Base-by-base conservation (phyloP, 495 filamentous ascomycete species). In the Trichodelitschia bisporula region DNA sequence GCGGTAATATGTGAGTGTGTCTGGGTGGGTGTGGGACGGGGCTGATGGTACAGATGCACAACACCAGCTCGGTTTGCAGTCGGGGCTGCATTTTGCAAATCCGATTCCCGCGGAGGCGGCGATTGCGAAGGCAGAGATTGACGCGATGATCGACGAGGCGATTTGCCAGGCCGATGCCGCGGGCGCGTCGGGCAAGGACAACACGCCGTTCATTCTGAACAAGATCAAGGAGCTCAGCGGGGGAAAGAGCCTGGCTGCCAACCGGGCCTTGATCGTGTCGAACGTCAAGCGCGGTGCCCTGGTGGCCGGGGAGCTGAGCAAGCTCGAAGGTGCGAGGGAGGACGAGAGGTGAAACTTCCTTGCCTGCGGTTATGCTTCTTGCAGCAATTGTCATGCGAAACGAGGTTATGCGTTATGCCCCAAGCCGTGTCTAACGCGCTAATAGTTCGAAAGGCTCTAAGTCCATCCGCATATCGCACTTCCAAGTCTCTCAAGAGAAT, bases 201-300 rank as follows among this genome's bases (percentile, higher is more conserved):
- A 89, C 40, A 97, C 86, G 0, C 86, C 86, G 1, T 95, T 77
- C 41, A 70, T 95, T 31, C 58, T 97, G 1, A 48, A 47, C 8
- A 74, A 72, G 44, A 84, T 97, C 43, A 73, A 74, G 41, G 64
- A 86, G 36, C 53, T 90, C 28, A 91, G 73, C 2, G 51, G 64
- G 9, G 76, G 69, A 2, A 64, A 56, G 38, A 82, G 74, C 37
- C 59, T 86, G 14, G 42, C 51, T 1, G 71, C 80, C 4, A 97
- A 97, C 41, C 59, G 61, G 37, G 74, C 66, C 8, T 53, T 95
- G 40, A 66, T 92, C 12, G 62, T 69, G 42, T 62, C 66, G 2
- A 97, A 93, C 43, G 80, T 90, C 24, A 57, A 60, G 34, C 59
- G 74, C 36, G 84, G 79, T 18, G 68, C 80, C 4, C 71, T 64